Evolutionary conservation across 352 stramenopile genomes (phyloP), one percentile per base, ranked within the genome.

Genomic region (Pythium folliculosum): DNA sequence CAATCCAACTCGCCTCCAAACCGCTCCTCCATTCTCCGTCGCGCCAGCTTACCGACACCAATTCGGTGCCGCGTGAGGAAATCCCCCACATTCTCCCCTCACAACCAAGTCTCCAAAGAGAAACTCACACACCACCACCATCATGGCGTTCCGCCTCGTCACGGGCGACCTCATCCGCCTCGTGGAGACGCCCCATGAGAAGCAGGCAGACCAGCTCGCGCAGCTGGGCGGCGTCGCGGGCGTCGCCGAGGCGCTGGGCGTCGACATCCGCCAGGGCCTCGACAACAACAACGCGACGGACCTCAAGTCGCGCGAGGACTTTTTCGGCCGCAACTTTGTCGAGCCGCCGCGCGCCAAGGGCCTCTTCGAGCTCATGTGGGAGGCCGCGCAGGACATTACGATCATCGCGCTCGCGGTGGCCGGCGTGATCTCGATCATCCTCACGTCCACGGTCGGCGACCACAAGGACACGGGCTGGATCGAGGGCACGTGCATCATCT

Each of bases 401-500:
- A 90, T 91, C 67, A 87, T 93, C 37, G 72, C 88, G 10, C 65
- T 93, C 19, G 82, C 77, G 17, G 71, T 75, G 16, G 84, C 81
- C 8, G 82, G 84, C 19, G 65, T 84, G 25, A 69, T 90, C 16
- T 93, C 84, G 5, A 69, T 91, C 55, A 69, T 89, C 25, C 52
- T 91, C 13, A 60, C 77, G 3, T 35, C 77, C 32, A 85, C 81
- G 0, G 75, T 91, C 21, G 81, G 81, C 1, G 78, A 90, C 23
- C 75, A 91, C 66, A 73, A 71, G n/a, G 75, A 84, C 43, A 86
- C 76, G 23, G 82, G 80, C 51, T 97, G 90, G 91, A 92, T 98
- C 53, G 91, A 98, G 78, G 93, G 92, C 54, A 75, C 80, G 22
- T 96, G 90, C 65, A 98, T 98, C 73, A 83, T 98, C 57, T 81